Conservation (phyloP, 352 stramenopile species). For the Globisporangium abappressorium region DNA sequence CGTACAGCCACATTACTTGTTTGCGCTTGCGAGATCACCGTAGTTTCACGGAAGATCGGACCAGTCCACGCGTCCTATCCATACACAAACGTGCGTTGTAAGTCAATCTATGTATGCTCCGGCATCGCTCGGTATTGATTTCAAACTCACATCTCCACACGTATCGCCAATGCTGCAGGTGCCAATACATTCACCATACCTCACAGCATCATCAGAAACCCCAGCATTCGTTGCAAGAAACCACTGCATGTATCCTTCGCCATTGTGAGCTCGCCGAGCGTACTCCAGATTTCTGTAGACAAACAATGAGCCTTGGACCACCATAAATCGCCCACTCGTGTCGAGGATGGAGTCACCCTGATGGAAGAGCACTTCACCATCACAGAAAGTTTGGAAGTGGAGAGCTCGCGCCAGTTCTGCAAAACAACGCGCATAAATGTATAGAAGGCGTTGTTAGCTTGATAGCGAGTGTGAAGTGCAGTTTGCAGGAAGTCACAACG, state of each 20-base stretch:
- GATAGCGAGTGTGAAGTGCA: neutral
- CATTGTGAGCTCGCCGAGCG: constrained; percentile 14
- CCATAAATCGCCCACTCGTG: constrained; percentile 35
- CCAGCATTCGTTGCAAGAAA: constrained; percentile 15
- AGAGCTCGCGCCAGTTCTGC: constrained; percentile 31
- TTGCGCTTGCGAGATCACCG: constrained; percentile 38
- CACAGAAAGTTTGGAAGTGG: constrained; percentile 33
- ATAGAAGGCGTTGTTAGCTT: neutral
- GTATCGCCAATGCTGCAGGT: constrained; percentile 33
- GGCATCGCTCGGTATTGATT: neutral
- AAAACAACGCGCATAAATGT: neutral
- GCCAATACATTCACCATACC: constrained; percentile 36
- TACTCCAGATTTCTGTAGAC: constrained; percentile 34
- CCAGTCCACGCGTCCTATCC: constrained; percentile 9
- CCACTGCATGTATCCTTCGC: constrained; percentile 34
- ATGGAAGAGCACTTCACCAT: constrained; percentile 41
- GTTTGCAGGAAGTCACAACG: too few species aligned
- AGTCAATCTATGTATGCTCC: neutral
- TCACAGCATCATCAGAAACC: constrained; percentile 13
- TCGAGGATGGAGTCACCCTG: constrained; percentile 40
- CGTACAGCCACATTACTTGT: constrained; percentile 22
- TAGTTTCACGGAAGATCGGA: constrained; percentile 31
- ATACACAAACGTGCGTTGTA: neutral
- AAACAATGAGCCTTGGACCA: constrained; percentile 39
- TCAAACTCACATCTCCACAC: constrained; percentile 38